Evolutionary conservation across 108 stramenopile species (phyloP), one percentile per base, ranked within the genome.

Genomic region (Parmales sp.): DNA sequence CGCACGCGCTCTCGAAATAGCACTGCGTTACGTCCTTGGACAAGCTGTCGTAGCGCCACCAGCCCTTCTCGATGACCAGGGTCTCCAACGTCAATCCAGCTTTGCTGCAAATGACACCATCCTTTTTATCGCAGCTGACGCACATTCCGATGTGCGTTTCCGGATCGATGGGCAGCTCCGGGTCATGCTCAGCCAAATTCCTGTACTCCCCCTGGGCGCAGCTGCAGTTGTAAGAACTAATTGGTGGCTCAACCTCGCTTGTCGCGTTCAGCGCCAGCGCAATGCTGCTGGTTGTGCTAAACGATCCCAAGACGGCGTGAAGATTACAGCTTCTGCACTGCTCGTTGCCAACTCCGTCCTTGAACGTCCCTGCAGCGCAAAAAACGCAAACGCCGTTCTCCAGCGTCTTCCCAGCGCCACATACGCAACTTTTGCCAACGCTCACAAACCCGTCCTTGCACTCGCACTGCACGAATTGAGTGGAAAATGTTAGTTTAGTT

Each of bases 141-240:
- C n/a, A n/a, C n/a, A n/a, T n/a, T n/a, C n/a, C n/a, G n/a, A n/a
- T n/a, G n/a, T n/a, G n/a, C n/a, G n/a, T n/a, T n/a, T n/a, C n/a
- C n/a, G n/a, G n/a, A n/a, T n/a, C n/a, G n/a, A n/a, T n/a, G n/a
- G n/a, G n/a, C n/a, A n/a, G n/a, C n/a, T n/a, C n/a, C n/a, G n/a
- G n/a, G n/a, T n/a, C n/a, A n/a, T n/a, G n/a, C n/a, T n/a, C n/a
- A n/a, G n/a, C n/a, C n/a, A n/a, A n/a, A n/a, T n/a, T n/a, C n/a
- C n/a, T n/a, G n/a, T n/a, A 60, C 7, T 60, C 54, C 31, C 54
- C 54, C 54, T 60, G 29, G 31, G 29, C 54, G 31, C 54, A 60
- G 2, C 31, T 60, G 16, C 54, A 60, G 36, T 60, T 60, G n/a
- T 34, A 20, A 4, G 54, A 16, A 20, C 31, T 34, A 20, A 31